Conservation (phyloP, 2,329 filamentous ascomycete genomes). For the Sporothrix variecibatus region DNA sequence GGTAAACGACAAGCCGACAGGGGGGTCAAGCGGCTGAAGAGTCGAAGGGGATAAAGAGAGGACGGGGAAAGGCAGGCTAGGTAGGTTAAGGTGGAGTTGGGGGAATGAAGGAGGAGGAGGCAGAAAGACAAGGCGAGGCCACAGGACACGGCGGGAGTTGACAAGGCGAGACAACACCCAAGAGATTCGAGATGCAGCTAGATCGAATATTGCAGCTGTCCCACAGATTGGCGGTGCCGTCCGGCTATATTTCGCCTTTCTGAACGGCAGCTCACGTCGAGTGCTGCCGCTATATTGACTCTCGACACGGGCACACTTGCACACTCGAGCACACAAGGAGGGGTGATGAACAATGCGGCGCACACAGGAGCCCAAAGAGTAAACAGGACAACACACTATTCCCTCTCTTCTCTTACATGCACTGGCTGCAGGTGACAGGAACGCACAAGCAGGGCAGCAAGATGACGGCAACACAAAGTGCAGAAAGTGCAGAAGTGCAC, state of each 20-base stretch:
- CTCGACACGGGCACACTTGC: neutral
- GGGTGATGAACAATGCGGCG: neutral
- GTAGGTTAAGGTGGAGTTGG: neutral
- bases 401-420: neutral
- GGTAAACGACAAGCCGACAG: neutral
- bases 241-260: slow-evolving; percentile 19
- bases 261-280: neutral
- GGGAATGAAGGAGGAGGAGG: neutral
- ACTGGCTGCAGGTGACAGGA: neutral
- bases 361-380: slow-evolving; percentile 16
- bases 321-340: neutral
- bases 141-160: neutral
- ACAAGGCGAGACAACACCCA: slow-evolving; percentile 1
- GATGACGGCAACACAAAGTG: neutral
- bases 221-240: slow-evolving; percentile 19
- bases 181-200: slow-evolving; percentile 16
- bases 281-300: neutral
- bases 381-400: neutral
- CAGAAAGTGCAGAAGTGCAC: neutral
- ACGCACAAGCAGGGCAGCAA: neutral
- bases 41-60: slow-evolving; percentile 1
- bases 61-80: neutral
- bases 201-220: slow-evolving; percentile 16
- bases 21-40: slow-evolving; percentile 17
- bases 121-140: neutral